Percentiles rank a stretch among this genome's conserved stretches.
These are phyloP conservation scores for Candida sanyaensis DNA, from an alignment of 1,139 yeast species.

Conservation along the genomic window DNA sequence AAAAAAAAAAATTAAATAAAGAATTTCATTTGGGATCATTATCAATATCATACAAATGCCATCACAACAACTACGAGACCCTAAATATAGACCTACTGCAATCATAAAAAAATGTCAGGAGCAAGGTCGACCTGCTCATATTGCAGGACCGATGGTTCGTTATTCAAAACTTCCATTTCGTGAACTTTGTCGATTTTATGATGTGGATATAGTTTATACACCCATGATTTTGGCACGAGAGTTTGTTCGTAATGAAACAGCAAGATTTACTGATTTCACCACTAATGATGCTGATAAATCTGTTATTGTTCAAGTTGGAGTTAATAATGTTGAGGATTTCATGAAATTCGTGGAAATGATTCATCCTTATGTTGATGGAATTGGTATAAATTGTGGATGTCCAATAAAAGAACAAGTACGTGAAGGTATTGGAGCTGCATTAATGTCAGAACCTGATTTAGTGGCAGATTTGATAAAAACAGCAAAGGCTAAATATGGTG, in stretches of 20 bases:
- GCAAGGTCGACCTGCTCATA: conserved; percentile 62
- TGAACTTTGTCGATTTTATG: conserved; percentile 71
- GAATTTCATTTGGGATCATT: background rate
- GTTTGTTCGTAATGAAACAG: conserved; percentile 81
- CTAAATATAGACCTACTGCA: conserved; percentile 16
- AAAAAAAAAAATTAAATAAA: conserved; percentile 7
- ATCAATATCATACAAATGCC: background rate
- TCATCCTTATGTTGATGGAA: conserved; percentile 89
- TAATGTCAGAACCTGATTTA: conserved; percentile 80
- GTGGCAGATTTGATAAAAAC: conserved; percentile 84
- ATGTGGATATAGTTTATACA: conserved; percentile 82
- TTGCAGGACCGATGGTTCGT: conserved; percentile 98
- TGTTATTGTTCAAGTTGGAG: conserved; percentile 88
- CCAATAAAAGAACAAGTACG: conserved; percentile 94
- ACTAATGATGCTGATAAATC: conserved; percentile 72
- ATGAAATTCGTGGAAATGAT: conserved; percentile 84
- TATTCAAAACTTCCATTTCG: conserved; percentile 94
- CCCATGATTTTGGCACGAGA: conserved; percentile 97
- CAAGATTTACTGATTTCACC: conserved; percentile 81
- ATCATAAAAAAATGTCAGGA: conserved; percentile 10
- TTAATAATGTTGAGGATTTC: conserved; percentile 82
- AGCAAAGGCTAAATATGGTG: conserved; percentile 75
- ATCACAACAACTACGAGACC: conserved; percentile 4
- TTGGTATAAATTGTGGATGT: conserved; percentile 96
- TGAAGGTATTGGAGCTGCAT: conserved; percentile 96